These are phyloP conservation scores for Cercophora newfieldiana DNA, from an alignment of 495 filamentous ascomycete genomes.

Conservation along the genomic window DNA sequence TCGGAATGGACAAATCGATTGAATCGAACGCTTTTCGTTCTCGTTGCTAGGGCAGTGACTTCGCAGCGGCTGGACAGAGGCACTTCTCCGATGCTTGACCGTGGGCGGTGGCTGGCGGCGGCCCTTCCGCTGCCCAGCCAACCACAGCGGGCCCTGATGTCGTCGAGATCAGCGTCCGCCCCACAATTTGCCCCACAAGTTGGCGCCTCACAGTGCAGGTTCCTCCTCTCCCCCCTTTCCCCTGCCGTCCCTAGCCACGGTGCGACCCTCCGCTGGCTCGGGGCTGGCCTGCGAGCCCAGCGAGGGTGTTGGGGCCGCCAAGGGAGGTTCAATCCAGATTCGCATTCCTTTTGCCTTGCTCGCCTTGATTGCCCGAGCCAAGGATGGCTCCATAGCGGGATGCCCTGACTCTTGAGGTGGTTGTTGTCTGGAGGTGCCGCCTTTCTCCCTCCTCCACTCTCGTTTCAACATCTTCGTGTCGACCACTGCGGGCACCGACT, in stretches of 20 bases:
- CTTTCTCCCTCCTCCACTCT: background rate
- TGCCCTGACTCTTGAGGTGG: background rate
- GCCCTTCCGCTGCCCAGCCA: constrained; percentile 18
- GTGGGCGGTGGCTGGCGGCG: background rate
- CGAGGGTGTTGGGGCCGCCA: background rate
- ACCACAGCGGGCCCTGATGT: constrained; percentile 14
- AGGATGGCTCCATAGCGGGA: background rate
- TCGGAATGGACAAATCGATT: background rate
- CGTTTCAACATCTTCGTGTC: background rate
- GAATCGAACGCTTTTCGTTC: background rate
- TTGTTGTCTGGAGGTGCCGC: background rate
- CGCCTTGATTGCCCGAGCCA: background rate
- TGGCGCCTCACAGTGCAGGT: background rate
- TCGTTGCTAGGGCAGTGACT: background rate
- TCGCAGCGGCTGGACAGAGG: background rate
- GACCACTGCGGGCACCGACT: too few relatives aligned
- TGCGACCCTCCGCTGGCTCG: background rate
- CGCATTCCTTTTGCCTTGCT: constrained; percentile 2
- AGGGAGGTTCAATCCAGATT: background rate
- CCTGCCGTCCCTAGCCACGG: constrained; percentile 1
- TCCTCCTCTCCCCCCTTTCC: background rate
- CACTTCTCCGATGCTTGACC: background rate
- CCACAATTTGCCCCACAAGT: background rate
- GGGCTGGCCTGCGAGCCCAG: background rate
- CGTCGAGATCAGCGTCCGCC: background rate